Base-by-base conservation (phyloP, 192 early-diverging fungal species). In the Rhizophagus sp. region DNA sequence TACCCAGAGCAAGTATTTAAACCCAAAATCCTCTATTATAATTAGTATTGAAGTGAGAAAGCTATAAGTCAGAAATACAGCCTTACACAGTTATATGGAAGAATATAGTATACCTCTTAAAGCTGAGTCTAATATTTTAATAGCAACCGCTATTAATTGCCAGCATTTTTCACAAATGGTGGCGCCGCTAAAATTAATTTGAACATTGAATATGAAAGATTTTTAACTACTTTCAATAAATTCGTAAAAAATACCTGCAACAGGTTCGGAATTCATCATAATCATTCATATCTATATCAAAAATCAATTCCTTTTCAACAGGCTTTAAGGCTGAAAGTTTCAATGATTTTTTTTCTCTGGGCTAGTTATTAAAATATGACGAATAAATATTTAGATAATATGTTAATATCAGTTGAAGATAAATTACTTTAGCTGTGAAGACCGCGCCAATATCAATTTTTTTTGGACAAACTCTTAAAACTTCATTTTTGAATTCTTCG, bases 271-370 rank as follows among this genome's bases (percentile, higher is more conserved):
- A 90, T 44, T 98, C 97, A 84, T 99, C 97, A 80, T 99, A 99
- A 85, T 99, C 98, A 1, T 96, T 97, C 96, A 99, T 96, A 89
- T 99, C 98, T 78, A 99, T 97, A 93, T 99, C 98, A 89, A 99
- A 96, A 39, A 99, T 95, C 57, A 99, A 86, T 82, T 99, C 98
- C 77, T 96, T 93, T 71, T 95, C 87, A 12, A 92, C 83, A 0
- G 98, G 94, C 13, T 87, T 82, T 80, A 97, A 96, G 10, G 90
- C 92, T 6, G 89, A 88, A 2, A 93, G 88, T 49, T 84, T 82
- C 22, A 96, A 83, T 25, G 89, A 88, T 81, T 94, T 96, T 70
- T 92, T 95, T 62, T 98, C 91, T 79, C 91, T 94, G 22, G 98
- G 98, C 88, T 93, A 80, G 1, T 80, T 79, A 72, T 81, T 47